phyloP scores from a whole-genome alignment of 2,329 filamentous ascomycete species.

The Diaporthe ampelina region DNA sequence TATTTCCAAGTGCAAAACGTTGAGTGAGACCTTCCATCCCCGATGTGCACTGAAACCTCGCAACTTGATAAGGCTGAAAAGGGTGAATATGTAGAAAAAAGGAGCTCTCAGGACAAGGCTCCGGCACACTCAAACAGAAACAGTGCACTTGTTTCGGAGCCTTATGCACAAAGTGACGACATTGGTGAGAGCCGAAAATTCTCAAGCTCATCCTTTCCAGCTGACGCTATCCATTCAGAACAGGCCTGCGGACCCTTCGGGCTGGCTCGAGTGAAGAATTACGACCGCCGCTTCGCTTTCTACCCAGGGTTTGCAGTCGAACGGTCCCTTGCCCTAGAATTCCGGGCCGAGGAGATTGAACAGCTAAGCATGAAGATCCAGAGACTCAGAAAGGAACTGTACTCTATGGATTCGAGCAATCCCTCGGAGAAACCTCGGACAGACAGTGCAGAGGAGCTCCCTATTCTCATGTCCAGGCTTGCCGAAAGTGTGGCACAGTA shows the following conservation, averaged over 20 bases:
- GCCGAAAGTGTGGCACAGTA: slow-evolving; percentile 11
- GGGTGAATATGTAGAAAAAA: neutral
- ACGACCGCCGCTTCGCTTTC: slow-evolving; percentile 31
- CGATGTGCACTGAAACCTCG: neutral
- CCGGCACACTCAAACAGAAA: neutral
- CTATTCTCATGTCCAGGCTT: neutral
- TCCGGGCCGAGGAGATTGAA: neutral
- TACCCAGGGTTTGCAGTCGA: slow-evolving; percentile 7
- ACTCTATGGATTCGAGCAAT: neutral
- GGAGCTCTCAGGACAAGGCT: too few species aligned
- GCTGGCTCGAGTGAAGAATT: slow-evolving; percentile 15
- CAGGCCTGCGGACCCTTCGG: neutral
- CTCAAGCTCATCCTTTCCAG: too few species aligned
- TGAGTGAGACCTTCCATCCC: too few species aligned
- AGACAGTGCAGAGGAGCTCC: neutral
- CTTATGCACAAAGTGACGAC: neutral
- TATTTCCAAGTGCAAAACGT: too few species aligned
- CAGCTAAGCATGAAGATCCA: neutral
- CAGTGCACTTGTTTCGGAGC: neutral
- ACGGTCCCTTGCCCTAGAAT: slow-evolving; percentile 4
- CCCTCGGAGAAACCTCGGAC: too few species aligned
- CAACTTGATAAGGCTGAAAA: neutral
- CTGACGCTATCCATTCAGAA: neutral
- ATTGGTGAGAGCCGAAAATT: too few species aligned
- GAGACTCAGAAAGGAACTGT: neutral